Percentiles rank a stretch among this genome's conserved stretches.
Evolutionary conservation across 169 alveolate genomes (phyloP).

Genomic region (Cryptosporidium ubiquitum): DNA sequence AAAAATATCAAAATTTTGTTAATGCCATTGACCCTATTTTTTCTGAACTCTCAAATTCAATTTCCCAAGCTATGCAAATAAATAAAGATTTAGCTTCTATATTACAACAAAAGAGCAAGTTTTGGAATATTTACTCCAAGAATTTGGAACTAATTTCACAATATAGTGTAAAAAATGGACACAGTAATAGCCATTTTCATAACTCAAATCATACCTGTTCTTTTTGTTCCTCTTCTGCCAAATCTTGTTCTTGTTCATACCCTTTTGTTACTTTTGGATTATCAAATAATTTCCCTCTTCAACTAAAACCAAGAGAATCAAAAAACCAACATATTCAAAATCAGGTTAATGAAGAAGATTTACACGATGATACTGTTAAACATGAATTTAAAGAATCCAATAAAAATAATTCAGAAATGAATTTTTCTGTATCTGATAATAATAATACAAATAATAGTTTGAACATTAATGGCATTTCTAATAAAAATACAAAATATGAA

Average conservation of each 20-base stretch:
- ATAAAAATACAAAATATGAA: too few relatives aligned
- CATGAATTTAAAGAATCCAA: not conserved
- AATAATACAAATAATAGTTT: not conserved
- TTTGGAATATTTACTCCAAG: slow-evolving; percentile 26
- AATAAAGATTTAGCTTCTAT: slow-evolving; percentile 19
- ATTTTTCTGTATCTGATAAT: not conserved
- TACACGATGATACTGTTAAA: not conserved
- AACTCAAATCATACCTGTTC: not conserved
- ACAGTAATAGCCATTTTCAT: not conserved
- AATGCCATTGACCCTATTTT: slow-evolving; percentile 26
- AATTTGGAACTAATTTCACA: slow-evolving; percentile 15
- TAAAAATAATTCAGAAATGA: not conserved
- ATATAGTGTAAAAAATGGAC: not conserved
- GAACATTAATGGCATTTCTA: too few relatives aligned
- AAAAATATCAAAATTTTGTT: slow-evolving; percentile 14
- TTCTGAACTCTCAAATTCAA: slow-evolving; percentile 15
- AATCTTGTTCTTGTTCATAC: not conserved
- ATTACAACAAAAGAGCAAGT: slow-evolving; percentile 19
- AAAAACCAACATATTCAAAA: not conserved
- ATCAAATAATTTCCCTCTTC: not conserved
- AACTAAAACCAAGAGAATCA: not conserved
- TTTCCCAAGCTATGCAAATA: slow-evolving; percentile 28
- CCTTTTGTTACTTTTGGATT: not conserved
- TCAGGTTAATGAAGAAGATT: not conserved
- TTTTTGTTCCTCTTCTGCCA: not conserved